Evolutionary conservation across 1,284 basidiomycete genomes (phyloP), one percentile per base, ranked within the genome.

Genomic region (Gymnopus androsaceus): DNA sequence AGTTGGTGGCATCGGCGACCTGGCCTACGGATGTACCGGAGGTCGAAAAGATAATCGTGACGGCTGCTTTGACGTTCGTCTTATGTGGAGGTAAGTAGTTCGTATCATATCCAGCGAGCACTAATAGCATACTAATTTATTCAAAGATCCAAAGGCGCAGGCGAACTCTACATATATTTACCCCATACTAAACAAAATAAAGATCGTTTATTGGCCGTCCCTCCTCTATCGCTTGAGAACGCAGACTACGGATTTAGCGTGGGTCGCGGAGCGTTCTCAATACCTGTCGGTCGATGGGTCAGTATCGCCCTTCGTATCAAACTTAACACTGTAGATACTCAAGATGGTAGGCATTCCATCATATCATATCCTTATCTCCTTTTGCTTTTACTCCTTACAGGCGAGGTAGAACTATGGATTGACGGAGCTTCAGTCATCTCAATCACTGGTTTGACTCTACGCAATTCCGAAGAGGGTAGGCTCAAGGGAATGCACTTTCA

Each of bases 71-170:
- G 72, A 84, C 61, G 60, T 86, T 6, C 72, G 84, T 1, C 72
- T 82, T 3, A 87, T 87, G 85, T 87, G 85, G 84, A 77, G 85
- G 82, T 83, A 56, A 14, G 72, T 63, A 6, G n/a, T n/a, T n/a
- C n/a, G n/a, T n/a, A n/a, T n/a, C n/a, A n/a, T n/a, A n/a, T n/a
- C n/a, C n/a, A n/a, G n/a, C n/a, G n/a, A n/a, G n/a, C n/a, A n/a
- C n/a, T n/a, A n/a, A n/a, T n/a, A n/a, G n/a, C n/a, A n/a, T n/a
- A n/a, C 11, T 19, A 19, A 12, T 27, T 6, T 23, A 25, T 27
- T 6, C 19, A 25, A 14, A 80, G 82, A 59, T 64, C 72, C 3
- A 64, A 75, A 25, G 75, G 76, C 6, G 65, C 69, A 3, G 86
- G 82, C 8, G 80, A 84, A 64, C 66, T 87, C 0, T 87, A 87